phyloP scores from a whole-genome alignment of 768 basidiomycete species.

The Infundibulicybe gibba region DNA sequence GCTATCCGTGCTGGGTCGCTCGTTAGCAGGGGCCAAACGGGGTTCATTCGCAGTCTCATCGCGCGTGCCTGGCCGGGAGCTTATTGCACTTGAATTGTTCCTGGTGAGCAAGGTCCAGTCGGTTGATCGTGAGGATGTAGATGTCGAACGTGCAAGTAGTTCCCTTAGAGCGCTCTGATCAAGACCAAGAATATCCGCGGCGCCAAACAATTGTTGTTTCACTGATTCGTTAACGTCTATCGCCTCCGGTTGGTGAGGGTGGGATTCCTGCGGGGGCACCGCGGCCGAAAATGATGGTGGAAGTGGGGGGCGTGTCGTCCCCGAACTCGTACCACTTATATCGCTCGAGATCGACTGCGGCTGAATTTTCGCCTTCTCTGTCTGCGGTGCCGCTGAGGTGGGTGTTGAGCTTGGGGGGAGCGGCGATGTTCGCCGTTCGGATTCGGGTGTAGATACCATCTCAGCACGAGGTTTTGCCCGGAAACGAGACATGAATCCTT shows the following conservation, averaged over 20 bases:
- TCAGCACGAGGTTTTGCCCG: slow-evolving; percentile 45
- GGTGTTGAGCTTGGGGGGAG: slow-evolving; percentile 21
- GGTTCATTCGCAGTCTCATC: slow-evolving; percentile 17
- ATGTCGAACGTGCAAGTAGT: slow-evolving; percentile 67
- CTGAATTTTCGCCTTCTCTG: slow-evolving; percentile 26
- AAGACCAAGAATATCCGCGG: slow-evolving; percentile 71
- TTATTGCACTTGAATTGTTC: slow-evolving; percentile 34
- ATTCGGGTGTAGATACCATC: slow-evolving; percentile 24
- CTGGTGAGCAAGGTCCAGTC: slow-evolving; percentile 41
- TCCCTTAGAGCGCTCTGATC: slow-evolving; percentile 71
- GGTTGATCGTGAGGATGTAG: slow-evolving; percentile 54
- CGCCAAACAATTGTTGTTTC: slow-evolving; percentile 69
- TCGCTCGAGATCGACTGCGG: slow-evolving; percentile 8
- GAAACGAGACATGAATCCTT: slow-evolving; percentile 81
- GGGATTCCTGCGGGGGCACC: slow-evolving; percentile 5
- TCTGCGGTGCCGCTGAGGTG: slow-evolving; percentile 24
- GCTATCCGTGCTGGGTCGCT: slow-evolving; percentile 10
- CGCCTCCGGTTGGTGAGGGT: slow-evolving; percentile 10
- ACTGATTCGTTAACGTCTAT: slow-evolving; percentile 45
- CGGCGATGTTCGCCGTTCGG: slow-evolving; percentile 23
- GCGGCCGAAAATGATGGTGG: slow-evolving; percentile 11
- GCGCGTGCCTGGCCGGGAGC: slow-evolving; percentile 21
- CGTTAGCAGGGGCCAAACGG: slow-evolving; percentile 7
- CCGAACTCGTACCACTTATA: slow-evolving; percentile 15
- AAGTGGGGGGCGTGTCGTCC: slow-evolving; percentile 12